Conservation (phyloP, 768 basidiomycete species). For the Trametes elegans region DNA sequence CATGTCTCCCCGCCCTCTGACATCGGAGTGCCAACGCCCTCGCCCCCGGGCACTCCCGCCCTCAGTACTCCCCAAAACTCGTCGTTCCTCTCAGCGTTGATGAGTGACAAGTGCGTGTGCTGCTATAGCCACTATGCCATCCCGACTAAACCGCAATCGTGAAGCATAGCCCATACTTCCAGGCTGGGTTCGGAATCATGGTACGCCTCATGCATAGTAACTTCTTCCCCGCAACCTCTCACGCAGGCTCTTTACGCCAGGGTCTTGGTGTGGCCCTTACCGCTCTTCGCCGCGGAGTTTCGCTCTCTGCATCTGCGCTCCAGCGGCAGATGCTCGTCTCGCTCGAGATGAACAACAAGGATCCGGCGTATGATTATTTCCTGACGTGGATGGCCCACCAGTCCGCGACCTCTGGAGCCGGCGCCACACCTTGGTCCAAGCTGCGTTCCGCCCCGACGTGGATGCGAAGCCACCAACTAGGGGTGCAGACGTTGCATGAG, state of each 20-base stretch:
- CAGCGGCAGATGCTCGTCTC: slow-evolving; percentile 91
- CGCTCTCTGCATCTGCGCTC: slow-evolving; percentile 69
- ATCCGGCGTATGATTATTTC: slow-evolving; percentile 95
- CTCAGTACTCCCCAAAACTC: neutral
- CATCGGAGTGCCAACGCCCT: neutral
- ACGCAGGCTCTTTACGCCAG: slow-evolving; percentile 38
- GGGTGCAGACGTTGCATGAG: slow-evolving; percentile 90
- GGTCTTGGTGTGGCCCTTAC: slow-evolving; percentile 88
- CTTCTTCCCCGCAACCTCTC: neutral
- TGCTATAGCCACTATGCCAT: neutral
- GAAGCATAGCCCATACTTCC: slow-evolving; percentile 84
- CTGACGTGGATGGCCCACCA: slow-evolving; percentile 92
- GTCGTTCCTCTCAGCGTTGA: slow-evolving; percentile 20
- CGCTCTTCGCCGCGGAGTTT: slow-evolving; percentile 64
- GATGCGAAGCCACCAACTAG: slow-evolving; percentile 86
- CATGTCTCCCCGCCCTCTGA: neutral
- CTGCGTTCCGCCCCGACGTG: slow-evolving; percentile 35
- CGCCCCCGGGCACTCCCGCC: neutral
- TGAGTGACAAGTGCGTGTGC: slow-evolving; percentile 29
- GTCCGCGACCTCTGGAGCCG: slow-evolving; percentile 36
- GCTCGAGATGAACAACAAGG: slow-evolving; percentile 94
- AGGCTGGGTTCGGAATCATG: slow-evolving; percentile 98
- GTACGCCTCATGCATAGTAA: slow-evolving; percentile 38
- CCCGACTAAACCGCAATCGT: slow-evolving; percentile 6
- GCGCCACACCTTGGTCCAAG: slow-evolving; percentile 27